These are phyloP conservation scores for Gynostemma pentaphyllum DNA, from an alignment of 306 rosid genomes.

Conservation along the genomic window DNA sequence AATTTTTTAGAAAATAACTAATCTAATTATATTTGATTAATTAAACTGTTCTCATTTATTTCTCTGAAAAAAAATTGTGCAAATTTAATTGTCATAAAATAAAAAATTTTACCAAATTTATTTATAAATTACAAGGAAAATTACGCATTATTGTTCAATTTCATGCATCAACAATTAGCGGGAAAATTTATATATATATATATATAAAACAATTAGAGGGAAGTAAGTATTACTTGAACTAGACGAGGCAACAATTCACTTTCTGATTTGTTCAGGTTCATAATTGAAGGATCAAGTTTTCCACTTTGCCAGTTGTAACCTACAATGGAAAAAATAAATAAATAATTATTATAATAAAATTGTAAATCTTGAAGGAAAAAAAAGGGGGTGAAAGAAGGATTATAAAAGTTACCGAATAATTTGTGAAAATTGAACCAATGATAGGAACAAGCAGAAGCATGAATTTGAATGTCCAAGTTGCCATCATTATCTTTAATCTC, in stretches of 20 bases:
- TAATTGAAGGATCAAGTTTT: slow-evolving; percentile 69
- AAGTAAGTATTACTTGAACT: slow-evolving; percentile 33
- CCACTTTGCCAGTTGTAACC: slow-evolving; percentile 80
- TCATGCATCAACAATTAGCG: neutral
- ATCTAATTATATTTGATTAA: too few species aligned
- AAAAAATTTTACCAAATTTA: too few species aligned
- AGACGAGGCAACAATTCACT: slow-evolving; percentile 50
- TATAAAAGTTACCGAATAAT: slow-evolving; percentile 41
- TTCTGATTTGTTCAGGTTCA: slow-evolving; percentile 50
- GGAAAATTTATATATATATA: neutral
- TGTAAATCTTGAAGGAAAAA: too few species aligned
- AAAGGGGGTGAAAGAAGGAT: neutral
- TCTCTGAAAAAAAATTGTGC: too few species aligned
- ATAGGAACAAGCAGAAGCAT: slow-evolving; percentile 74
- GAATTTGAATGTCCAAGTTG: slow-evolving; percentile 44
- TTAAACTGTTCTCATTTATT: too few species aligned
- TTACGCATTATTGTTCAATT: too few species aligned
- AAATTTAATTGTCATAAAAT: too few species aligned
- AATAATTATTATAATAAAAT: neutral
- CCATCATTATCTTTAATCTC: slow-evolving; percentile 28
- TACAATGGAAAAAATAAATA: slow-evolving; percentile 7
- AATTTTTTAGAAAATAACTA: too few species aligned
- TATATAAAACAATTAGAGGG: neutral
- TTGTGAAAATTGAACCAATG: slow-evolving; percentile 83
- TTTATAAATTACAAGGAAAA: too few species aligned